Evolutionary conservation across 768 basidiomycete species (phyloP).

Genomic region (Gloeostereum incarnatum): DNA sequence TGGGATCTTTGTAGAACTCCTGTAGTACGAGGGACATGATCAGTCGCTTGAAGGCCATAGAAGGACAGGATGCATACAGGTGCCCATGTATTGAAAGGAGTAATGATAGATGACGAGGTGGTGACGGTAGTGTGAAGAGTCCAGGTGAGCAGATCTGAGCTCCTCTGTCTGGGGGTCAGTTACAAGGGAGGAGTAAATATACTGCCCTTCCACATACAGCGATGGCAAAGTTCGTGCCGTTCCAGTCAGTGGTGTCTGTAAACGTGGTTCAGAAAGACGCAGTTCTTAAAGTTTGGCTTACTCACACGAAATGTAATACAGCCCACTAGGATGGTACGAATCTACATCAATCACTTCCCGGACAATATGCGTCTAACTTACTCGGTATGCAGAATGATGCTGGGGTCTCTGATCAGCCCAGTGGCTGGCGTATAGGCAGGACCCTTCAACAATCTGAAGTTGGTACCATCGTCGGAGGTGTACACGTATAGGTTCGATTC

Average conservation of each 20-base stretch:
- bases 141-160: constrained; percentile 20
- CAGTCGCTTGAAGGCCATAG: background rate
- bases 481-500: constrained; percentile 25
- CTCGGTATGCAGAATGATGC: constrained; percentile 25
- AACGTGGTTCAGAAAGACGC: background rate
- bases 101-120: constrained; percentile 18
- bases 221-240: constrained; percentile 24
- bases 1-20: constrained; percentile 28
- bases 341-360: background rate
- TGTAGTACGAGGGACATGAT: constrained; percentile 2
- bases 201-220: constrained; percentile 12
- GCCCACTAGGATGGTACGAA: constrained; percentile 14
- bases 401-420: constrained; percentile 25
- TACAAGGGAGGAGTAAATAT: background rate
- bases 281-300: background rate
- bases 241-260: constrained; percentile 24
- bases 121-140: constrained; percentile 18
- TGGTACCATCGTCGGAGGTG: constrained; percentile 22
- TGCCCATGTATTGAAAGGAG: constrained; percentile 23
- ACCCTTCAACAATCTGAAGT: constrained; percentile 20
- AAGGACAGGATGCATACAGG: constrained; percentile 10
- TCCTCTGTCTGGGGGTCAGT: constrained; percentile 14
- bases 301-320: constrained; percentile 24
- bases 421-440: constrained; percentile 24
- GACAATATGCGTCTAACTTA: constrained; percentile 10